Percentiles rank a stretch among this genome's conserved stretches.
These are phyloP conservation scores for Parsonsia alboflavescens DNA, from an alignment of 257 asterid genomes.

Conservation along the genomic window DNA sequence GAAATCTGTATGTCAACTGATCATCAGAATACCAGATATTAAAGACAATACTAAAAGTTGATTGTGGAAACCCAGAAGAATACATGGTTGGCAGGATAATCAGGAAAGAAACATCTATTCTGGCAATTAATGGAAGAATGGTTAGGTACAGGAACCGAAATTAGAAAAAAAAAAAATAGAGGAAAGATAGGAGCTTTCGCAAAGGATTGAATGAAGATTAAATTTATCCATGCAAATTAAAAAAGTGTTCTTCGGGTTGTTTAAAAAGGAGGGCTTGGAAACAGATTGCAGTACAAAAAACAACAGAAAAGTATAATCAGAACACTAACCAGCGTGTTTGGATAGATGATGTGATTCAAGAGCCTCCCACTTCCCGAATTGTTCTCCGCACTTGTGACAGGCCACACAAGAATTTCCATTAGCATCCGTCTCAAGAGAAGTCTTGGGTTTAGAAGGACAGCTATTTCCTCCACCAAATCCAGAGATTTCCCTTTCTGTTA, in stretches of 20 bases:
- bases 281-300: background rate
- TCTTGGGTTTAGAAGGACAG: constrained; percentile 31
- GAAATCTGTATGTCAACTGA: too few relatives aligned
- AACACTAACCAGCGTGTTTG: constrained; percentile 67
- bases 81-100: too few relatives aligned
- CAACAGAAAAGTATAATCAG: constrained; percentile 1
- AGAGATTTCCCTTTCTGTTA: constrained; percentile 29
- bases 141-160: too few relatives aligned
- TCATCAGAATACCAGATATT: too few relatives aligned
- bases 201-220: constrained; percentile 3
- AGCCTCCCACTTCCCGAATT: constrained; percentile 72
- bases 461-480: constrained; percentile 22
- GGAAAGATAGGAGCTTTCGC: too few relatives aligned
- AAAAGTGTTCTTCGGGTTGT: background rate
- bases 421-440: constrained; percentile 34
- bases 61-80: background rate
- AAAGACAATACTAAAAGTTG: too few relatives aligned
- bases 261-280: background rate
- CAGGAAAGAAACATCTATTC: too few relatives aligned
- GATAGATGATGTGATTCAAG: constrained; percentile 86
- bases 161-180: too few relatives aligned
- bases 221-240: background rate
- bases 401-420: constrained; percentile 33
- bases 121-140: too few relatives aligned
- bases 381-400: constrained; percentile 87